Evolutionary conservation across 2,329 filamentous ascomycete species (phyloP), one percentile per base, ranked within the genome.

Genomic region (Exophiala calicioides): DNA sequence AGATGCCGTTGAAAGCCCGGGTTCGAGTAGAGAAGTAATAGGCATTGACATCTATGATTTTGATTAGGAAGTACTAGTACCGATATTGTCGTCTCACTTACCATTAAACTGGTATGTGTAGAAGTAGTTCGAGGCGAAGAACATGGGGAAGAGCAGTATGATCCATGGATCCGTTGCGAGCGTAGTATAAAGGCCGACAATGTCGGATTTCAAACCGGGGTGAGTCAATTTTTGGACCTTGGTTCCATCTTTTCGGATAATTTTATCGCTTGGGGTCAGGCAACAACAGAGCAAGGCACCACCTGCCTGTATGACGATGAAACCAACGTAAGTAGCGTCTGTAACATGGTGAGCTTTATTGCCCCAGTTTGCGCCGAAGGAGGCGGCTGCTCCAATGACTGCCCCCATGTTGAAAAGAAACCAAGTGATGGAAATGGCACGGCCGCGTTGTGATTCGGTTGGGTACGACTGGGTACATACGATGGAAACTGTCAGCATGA

Each of bases 361-460:
- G 44, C 72, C 65, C 46, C 72, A 60, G 27, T 73, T 74, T 50
- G 73, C 65, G 8, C 66, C 70, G 8, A 74, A 19, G 7, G 76
- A 65, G 68, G 81, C 79, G 72, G 83, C 64, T 61, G 84, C 82
- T 53, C 90, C 90, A 66, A 96, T 88, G 52, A 95, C 90, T 60
- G 84, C 90, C 59, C 90, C 90, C 49, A 90, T 68, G 69, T 95
- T 95, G 77, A 95, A 96, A 62, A 96, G 94, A 66, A 90, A 83
- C 90, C 90, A 95, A 71, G 95, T 95, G 73, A 82, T 84, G 51
- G 86, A 86, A 65, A 95, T 95, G 67, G 90, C 95, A 50, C 84
- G 83, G 33, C 90, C 90, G 75, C 95, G 95, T 55, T 81, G 80
- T 24, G 80, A 68, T 69, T 95, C 90, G 15, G 79, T 75, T 1